Base-by-base conservation (phyloP, 2,329 filamentous ascomycete species). In the Fusarium odoratissimum region DNA sequence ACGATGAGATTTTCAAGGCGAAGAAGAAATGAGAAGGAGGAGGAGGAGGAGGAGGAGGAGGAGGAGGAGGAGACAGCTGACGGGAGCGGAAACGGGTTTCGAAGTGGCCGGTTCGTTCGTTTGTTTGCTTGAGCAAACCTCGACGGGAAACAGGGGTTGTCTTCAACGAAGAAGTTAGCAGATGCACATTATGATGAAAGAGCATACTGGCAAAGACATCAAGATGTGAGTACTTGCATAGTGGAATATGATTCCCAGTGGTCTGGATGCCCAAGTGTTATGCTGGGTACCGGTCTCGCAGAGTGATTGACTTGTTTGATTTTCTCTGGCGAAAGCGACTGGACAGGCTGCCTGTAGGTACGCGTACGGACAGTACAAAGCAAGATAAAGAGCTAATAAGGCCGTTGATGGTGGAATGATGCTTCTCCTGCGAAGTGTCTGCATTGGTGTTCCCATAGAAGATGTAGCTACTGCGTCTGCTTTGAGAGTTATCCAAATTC, bases 271-370 rank as follows among this genome's bases (percentile, higher is more conserved):
- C 61, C 48, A 67, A 56, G 46, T 61, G 51, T 44, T 41, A 61
- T 69, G 54, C 60, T 64, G 30, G 45, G 31, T 19, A 28, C 44
- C 56, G 67, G 8, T 19, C 31, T 57, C n/a, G 51, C 23, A 16
- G 28, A 62, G 65, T 68, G 58, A 64, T 65, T 49, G 63, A 66
- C 38, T 62, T 42, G 30, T 75, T 74, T 44, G 51, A 58, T 40
- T 46, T 48, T 59, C 25, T 31, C 31, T 25, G 8, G 38, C 38
- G 23, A 51, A 54, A 37, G 35, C 25, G 30, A 38, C 38, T 33
- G 25, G 55, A 30, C 33, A 38, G 33, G 33, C 31, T 62, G 21
- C n/a, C 42, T 67, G 61, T 38, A 65, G 52, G 49, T 55, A 54
- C 44, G 55, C 42, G 55, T 28, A 31, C 19, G 49, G 42, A 30